A percentile compares a stretch with the other conserved stretches of the same genome.
These are phyloP conservation scores for Penicillium canescens DNA, from an alignment of 495 filamentous ascomycete species.

Conservation along the genomic window DNA sequence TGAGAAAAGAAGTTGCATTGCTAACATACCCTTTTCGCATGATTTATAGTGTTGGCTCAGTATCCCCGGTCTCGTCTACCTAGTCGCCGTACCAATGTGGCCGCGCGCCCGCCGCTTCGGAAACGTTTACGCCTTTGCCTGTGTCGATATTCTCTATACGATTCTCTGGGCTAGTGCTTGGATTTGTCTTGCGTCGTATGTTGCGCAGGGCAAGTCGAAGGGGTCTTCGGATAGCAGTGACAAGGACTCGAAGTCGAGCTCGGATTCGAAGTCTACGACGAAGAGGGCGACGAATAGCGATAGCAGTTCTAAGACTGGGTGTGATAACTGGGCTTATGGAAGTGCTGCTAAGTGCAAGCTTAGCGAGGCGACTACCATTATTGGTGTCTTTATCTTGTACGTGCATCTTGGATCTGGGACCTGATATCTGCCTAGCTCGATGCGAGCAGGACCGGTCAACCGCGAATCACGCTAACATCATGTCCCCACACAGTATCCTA, in stretches of 20 bases:
- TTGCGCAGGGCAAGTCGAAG: slow-evolving; percentile 42
- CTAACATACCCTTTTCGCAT: slow-evolving; percentile 12
- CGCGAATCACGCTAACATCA: slow-evolving; percentile 12
- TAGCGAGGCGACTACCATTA: slow-evolving; percentile 74
- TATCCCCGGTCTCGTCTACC: slow-evolving; percentile 79
- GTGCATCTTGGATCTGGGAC: slow-evolving; percentile 25
- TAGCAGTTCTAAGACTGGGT: slow-evolving; percentile 33
- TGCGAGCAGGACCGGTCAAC: too few species aligned
- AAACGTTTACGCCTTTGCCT: slow-evolving; percentile 78
- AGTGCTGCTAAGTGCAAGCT: slow-evolving; percentile 61
- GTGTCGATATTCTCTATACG: slow-evolving; percentile 69
- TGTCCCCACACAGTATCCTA: slow-evolving; percentile 56
- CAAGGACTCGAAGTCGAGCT: slow-evolving; percentile 12
- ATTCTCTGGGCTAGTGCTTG: slow-evolving; percentile 87
- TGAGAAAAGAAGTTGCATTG: not conserved
- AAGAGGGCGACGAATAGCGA: slow-evolving; percentile 10
- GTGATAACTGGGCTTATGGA: slow-evolving; percentile 57
- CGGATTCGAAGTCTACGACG: slow-evolving; percentile 19
- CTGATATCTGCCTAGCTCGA: too few species aligned
- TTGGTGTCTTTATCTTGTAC: slow-evolving; percentile 82
- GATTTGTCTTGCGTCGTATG: slow-evolving; percentile 72
- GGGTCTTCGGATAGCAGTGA: slow-evolving; percentile 6
- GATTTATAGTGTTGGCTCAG: slow-evolving; percentile 75
- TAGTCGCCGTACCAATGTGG: slow-evolving; percentile 81
- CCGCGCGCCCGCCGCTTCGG: slow-evolving; percentile 76